Evolutionary conservation across 331 rosid species (phyloP), one percentile per base, ranked within the genome.

Genomic region (Dryas integrifolia): DNA sequence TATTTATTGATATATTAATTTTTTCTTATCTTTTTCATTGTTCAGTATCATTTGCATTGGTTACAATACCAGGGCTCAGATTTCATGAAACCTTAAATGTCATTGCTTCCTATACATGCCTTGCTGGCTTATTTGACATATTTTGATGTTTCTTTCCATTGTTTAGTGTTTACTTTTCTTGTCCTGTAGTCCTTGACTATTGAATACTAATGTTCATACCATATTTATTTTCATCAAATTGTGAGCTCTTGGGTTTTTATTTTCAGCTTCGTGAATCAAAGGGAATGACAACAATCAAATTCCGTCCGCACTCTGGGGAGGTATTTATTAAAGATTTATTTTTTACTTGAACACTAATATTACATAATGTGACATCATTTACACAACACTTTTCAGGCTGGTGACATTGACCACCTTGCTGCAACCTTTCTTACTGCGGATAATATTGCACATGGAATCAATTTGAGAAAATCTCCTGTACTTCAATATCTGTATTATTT

Each of bases 251-350:
- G 16, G 72, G 38, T 76, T 15, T 72, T 79, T 48, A 68, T 82
- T 82, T 79, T 76, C 94, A 96, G 99, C 97, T 96, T 85, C 98
- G 99, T 64, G 99, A 96, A 85, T 92, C 92, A 4, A 96, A 96
- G 80, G 98, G 98, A 78, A 86, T 96, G 99, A 83, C 87, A 30
- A 92, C 98, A 73, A 96, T 96, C 79, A 92, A 96, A 82, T 86
- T 96, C 77, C 98, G 99, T 79, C 99, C 98, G 45, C 99, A 96
- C 78, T 83, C 92, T 76, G 99, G 99, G 76, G 99, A 96, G 99
- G 99, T 96, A 86, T 61, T 30, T 62, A 51, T 48, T 72, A 9
- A 47, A 76, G 58, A 61, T 48, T 2, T 57, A 40, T 79, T 68
- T 72, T 76, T 13, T 66, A 47, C 74, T 76, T 66, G 51, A 59